Base-by-base conservation (phyloP, 495 filamentous ascomycete species). In the Aspergillus diversus region DNA sequence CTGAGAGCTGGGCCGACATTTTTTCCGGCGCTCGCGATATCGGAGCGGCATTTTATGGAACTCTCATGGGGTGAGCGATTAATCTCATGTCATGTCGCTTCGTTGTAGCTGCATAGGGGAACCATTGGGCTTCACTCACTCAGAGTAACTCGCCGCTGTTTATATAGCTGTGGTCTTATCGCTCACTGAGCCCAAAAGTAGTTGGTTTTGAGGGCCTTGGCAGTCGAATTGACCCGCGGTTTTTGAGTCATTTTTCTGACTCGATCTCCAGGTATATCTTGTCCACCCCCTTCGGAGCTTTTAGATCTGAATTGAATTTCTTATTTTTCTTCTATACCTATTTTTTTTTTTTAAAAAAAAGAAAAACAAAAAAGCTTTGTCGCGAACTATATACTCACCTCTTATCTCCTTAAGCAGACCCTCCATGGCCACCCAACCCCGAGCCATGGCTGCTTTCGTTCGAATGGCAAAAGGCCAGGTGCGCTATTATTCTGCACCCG, bases 401-500 rank as follows among this genome's bases (percentile, higher is more conserved):
- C 16, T 39, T 13, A 37, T n/a, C 3, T 34, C 4, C 15, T 21
- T 37, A 31, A 47, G 13, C 50, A 69, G 60, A 57, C 31, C n/a
- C 39, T 52, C 63, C 37, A 77, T 78, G 75, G 70, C 69, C 57
- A 43, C 68, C 9, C 76, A 75, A 55, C 58, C 75, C 56, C 57
- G 63, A 60, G 61, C 75, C 65, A 70, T 77, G 74, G 75, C 72
- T 61, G 59, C 70, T 52, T 74, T 80, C 62, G 66, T 73, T 59
- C 69, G 76, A 54, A 77, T 81, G 75, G 66, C 73, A 57, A 77
- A 79, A 65, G 73, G 77, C 69, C 78, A 80, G 60, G 73, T 80
- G 60, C 78, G 75, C 64, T 77, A 66, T 71, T 91, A 90, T 73
- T 89, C 88, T 59, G 85, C 87, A 56, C 85, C 86, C 5, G 67